Evolutionary conservation across 106 monocot species (phyloP).

Genomic region (Agapanthus africanus): DNA sequence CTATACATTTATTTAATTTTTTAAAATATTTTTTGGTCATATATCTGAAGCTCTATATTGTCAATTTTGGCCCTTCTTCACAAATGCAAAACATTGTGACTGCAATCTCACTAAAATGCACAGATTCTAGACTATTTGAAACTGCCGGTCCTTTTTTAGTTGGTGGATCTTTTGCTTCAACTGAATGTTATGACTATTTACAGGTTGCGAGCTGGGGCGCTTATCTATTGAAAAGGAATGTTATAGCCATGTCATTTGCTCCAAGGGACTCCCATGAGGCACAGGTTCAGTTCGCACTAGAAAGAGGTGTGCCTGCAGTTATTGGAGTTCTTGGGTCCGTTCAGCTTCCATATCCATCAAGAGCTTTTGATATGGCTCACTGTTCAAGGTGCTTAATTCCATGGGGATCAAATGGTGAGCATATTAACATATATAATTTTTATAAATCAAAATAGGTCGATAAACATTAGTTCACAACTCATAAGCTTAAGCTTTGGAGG

Average conservation of each 20-base stretch:
- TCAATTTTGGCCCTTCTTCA: not conserved
- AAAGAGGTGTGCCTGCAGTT: conserved; percentile 64
- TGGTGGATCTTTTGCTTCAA: not conserved
- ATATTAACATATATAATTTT: too few relatives aligned
- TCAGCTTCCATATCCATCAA: conserved; percentile 45
- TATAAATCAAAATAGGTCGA: too few relatives aligned
- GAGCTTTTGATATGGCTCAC: conserved; percentile 68
- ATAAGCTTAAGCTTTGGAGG: too few relatives aligned
- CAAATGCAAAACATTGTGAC: not conserved
- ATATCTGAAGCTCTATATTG: not conserved
- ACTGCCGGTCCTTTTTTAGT: not conserved
- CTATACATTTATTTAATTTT: not conserved
- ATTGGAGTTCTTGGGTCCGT: conserved; percentile 66
- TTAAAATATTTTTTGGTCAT: not conserved
- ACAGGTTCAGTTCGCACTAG: conserved; percentile 68
- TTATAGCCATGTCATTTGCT: conserved; percentile 72
- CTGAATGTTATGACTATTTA: not conserved
- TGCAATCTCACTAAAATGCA: not conserved
- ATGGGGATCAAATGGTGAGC: conserved; percentile 52
- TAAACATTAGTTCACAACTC: too few relatives aligned
- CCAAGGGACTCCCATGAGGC: conserved; percentile 62
- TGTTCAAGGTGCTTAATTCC: conserved; percentile 64
- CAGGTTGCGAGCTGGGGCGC: conserved; percentile 68
- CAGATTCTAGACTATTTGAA: not conserved
- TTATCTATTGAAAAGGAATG: conserved; percentile 46